phyloP scores from a whole-genome alignment of 257 asterid genomes.

The Verbena officinalis region DNA sequence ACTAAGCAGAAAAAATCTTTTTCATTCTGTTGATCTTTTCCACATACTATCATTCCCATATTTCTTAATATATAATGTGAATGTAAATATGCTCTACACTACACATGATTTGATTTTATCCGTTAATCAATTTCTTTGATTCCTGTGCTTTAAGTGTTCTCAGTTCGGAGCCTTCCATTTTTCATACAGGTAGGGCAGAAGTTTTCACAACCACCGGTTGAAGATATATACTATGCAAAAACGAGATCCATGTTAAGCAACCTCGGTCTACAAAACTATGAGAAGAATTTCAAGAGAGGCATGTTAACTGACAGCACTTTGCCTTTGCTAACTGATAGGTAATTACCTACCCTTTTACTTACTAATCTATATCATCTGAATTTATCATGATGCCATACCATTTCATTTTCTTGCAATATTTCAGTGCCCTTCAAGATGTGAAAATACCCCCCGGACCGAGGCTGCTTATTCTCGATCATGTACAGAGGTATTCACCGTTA shows the following conservation, averaged over 20 bases:
- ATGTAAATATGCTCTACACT: background rate
- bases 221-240: conserved; percentile 61
- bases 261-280: conserved; percentile 81
- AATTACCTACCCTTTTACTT: conserved; percentile 21
- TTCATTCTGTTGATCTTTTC: conserved; percentile 1
- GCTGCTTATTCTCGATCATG: conserved; percentile 76
- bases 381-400: background rate
- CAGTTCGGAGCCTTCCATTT: background rate
- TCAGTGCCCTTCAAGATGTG: conserved; percentile 90
- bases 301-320: conserved; percentile 73
- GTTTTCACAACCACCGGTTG: conserved; percentile 73
- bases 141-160: background rate
- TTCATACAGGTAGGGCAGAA: conserved; percentile 71
- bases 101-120: background rate
- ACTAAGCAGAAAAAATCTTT: background rate
- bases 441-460: conserved; percentile 92
- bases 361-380: background rate
- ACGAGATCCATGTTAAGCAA: conserved; percentile 59
- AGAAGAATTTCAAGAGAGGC: conserved; percentile 88
- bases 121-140: background rate
- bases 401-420: background rate
- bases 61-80: background rate
- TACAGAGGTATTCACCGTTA: conserved; percentile 55
- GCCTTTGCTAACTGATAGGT: conserved; percentile 82
- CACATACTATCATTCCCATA: background rate